phyloP scores from a whole-genome alignment of 2,329 filamentous ascomycete genomes.

The Parastagonospora avenae region DNA sequence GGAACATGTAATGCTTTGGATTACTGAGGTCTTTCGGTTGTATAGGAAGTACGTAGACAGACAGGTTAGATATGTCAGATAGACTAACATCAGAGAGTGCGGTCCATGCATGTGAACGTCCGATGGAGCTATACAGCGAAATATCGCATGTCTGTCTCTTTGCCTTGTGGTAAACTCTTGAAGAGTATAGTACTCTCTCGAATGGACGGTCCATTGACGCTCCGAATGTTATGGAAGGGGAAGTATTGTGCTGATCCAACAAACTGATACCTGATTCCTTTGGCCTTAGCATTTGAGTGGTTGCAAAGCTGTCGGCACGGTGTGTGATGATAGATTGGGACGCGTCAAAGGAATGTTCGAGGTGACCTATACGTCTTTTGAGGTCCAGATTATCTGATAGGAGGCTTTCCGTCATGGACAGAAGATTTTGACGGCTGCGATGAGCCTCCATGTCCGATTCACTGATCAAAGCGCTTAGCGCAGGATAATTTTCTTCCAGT shows the following conservation, averaged over 20 bases:
- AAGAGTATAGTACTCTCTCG: conserved; percentile 7
- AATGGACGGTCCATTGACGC: too few relatives aligned
- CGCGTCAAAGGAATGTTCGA: too few relatives aligned
- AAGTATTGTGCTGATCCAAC: too few relatives aligned
- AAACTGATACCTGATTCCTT: too few relatives aligned
- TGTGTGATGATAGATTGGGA: too few relatives aligned
- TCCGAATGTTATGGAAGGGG: too few relatives aligned
- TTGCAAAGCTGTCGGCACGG: too few relatives aligned
- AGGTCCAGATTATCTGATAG: too few relatives aligned
- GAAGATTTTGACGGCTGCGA: not conserved
- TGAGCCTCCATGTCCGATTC: conserved; percentile 11
- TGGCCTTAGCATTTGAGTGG: too few relatives aligned
- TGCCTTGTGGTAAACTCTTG: conserved; percentile 13
- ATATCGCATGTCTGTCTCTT: not conserved
- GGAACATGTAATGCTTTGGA: conserved; percentile 6
- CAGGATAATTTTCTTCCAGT: not conserved
- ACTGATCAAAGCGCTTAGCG: not conserved
- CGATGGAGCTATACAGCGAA: conserved; percentile 10
- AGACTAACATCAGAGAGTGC: conserved; percentile 14
- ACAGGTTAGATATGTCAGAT: conserved; percentile 12
- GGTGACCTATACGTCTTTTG: too few relatives aligned
- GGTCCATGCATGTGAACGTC: conserved; percentile 13
- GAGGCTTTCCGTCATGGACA: too few relatives aligned
- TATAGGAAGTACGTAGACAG: conserved; percentile 15
- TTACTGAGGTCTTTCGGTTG: conserved; percentile 5